These are phyloP conservation scores for Hanseniaspora pseudoguilliermondii DNA, from an alignment of 805 yeast species.

Conservation along the genomic window DNA sequence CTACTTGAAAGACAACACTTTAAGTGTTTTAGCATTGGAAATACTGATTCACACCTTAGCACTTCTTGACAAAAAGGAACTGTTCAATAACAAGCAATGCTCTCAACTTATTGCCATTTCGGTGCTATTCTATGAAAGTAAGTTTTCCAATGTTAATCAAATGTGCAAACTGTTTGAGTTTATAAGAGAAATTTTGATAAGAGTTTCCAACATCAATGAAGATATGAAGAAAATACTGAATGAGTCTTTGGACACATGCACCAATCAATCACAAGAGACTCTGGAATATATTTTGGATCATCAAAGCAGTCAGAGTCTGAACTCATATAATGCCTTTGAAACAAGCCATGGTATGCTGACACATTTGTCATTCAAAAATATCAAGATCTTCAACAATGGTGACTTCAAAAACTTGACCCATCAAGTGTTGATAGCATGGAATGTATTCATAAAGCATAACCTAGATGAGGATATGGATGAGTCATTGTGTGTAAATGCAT, in stretches of 20 bases:
- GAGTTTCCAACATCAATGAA: not conserved
- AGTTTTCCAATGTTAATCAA: not conserved
- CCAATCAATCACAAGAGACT: not conserved
- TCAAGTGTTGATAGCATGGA: not conserved
- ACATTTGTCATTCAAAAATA: not conserved
- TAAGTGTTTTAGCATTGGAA: not conserved
- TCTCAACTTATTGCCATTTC: slow-evolving; percentile 2
- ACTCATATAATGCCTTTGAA: not conserved
- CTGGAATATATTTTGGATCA: not conserved
- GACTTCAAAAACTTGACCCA: not conserved
- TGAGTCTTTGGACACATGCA: not conserved
- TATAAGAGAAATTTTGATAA: not conserved
- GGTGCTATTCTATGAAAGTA: not conserved
- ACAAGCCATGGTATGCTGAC: not conserved
- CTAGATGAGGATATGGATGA: not conserved
- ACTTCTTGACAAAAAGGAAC: not conserved
- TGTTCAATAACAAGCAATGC: not conserved
- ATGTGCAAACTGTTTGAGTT: not conserved
- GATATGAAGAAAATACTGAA: not conserved
- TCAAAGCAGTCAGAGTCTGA: not conserved
- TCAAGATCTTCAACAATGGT: not conserved
- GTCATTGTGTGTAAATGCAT: not conserved
- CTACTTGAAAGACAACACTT: slow-evolving; percentile 1
- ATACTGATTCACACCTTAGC: not conserved
- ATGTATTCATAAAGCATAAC: not conserved